phyloP scores from a whole-genome alignment of 306 rosid genomes.

The Cicer arietinum region DNA sequence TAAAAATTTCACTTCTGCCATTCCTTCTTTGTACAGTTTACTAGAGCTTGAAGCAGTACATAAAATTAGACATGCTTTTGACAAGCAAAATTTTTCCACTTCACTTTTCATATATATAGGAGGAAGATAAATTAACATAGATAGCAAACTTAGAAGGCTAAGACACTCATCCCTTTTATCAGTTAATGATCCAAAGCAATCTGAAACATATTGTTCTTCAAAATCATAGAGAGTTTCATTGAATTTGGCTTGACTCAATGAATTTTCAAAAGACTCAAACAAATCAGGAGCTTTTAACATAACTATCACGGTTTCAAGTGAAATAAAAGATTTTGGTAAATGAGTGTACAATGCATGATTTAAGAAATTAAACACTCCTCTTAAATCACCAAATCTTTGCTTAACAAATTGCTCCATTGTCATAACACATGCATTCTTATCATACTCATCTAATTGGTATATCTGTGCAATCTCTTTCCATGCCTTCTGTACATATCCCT shows the following conservation, averaged over 20 bases:
- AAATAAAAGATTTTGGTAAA: constrained; percentile 54
- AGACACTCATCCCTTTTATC: constrained; percentile 17
- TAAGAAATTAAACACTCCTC: constrained; percentile 3
- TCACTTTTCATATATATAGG: fast-evolving
- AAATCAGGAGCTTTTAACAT: constrained; percentile 31
- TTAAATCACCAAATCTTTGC: constrained; percentile 20
- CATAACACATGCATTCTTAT: neutral
- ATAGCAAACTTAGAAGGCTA: constrained; percentile 8
- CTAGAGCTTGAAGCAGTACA: constrained; percentile 55
- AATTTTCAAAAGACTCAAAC: constrained; percentile 6
- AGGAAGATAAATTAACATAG: constrained; percentile 11
- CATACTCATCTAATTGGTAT: neutral
- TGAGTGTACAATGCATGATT: constrained; percentile 48
- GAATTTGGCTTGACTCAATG: neutral
- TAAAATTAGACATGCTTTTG: constrained; percentile 38
- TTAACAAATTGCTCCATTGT: constrained; percentile 42
- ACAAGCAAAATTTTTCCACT: constrained; percentile 34
- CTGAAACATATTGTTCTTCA: neutral
- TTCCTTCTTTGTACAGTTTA: constrained; percentile 30
- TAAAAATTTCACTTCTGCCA: constrained; percentile 30
- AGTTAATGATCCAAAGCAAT: constrained; percentile 2
- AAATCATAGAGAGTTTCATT: neutral
- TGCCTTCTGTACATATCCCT: constrained; percentile 45
- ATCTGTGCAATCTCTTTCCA: neutral
- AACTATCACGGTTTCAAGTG: constrained; percentile 18